phyloP scores from a whole-genome alignment of 768 basidiomycete species.

The Chiua virens region DNA sequence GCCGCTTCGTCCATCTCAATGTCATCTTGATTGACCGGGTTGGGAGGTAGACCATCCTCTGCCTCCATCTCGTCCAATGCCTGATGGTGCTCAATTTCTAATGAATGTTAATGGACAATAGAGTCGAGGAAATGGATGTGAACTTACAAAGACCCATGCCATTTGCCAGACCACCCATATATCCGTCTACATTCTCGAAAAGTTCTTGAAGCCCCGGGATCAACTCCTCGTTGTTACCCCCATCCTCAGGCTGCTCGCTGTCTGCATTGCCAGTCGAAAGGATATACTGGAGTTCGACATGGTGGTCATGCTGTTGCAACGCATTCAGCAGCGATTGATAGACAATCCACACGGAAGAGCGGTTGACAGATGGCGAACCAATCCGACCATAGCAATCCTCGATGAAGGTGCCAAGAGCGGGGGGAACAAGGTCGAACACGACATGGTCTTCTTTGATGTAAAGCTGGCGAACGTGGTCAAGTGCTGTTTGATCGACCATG shows the following conservation, averaged over 20 bases:
- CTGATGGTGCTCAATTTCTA: too few relatives aligned
- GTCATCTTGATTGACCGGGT: too few relatives aligned
- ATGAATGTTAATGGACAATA: too few relatives aligned
- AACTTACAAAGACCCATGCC: background rate
- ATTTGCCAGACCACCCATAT: background rate
- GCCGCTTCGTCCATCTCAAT: too few relatives aligned
- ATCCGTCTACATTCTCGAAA: background rate
- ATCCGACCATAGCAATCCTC: slow-evolving; percentile 24
- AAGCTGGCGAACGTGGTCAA: background rate
- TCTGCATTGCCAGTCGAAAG: background rate
- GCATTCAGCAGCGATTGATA: too few relatives aligned
- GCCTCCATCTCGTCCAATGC: too few relatives aligned
- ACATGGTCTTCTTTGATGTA: slow-evolving; percentile 35
- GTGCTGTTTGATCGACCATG: background rate
- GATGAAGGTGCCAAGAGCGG: slow-evolving; percentile 18
- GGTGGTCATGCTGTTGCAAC: background rate
- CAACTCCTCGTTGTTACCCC: too few relatives aligned
- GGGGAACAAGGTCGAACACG: slow-evolving; percentile 37
- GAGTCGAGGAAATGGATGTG: too few relatives aligned
- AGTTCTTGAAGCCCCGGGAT: background rate
- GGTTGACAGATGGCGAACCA: background rate
- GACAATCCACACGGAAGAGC: background rate
- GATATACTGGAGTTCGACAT: too few relatives aligned
- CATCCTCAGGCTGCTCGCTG: too few relatives aligned
- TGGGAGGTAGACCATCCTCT: too few relatives aligned